Percentiles rank a stretch among this genome's conserved stretches.
phyloP scores from a whole-genome alignment of 257 asterid genomes.

The Fraxinus pennsylvanica region DNA sequence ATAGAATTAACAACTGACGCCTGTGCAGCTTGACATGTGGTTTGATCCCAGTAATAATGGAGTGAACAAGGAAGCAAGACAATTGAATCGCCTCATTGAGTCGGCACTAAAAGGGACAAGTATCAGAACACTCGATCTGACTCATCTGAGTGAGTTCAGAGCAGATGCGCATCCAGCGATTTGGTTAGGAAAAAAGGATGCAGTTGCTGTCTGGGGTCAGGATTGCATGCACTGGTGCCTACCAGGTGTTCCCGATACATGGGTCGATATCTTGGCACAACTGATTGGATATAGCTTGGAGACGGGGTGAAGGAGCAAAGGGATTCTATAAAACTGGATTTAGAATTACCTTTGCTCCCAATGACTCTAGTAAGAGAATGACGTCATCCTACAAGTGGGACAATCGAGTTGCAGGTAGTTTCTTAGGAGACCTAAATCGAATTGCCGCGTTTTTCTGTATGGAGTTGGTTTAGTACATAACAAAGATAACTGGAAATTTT shows the following conservation, averaged over 20 bases:
- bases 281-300: slow-evolving; percentile 53
- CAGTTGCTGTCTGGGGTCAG: slow-evolving; percentile 92
- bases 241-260: slow-evolving; percentile 94
- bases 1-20: slow-evolving; percentile 27
- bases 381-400: background rate
- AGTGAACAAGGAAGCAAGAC: slow-evolving; percentile 86
- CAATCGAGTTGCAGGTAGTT: background rate
- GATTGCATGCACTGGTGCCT: slow-evolving; percentile 99
- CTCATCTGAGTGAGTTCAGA: slow-evolving; percentile 80
- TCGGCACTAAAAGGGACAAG: slow-evolving; percentile 53
- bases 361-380: background rate
- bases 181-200: slow-evolving; percentile 93
- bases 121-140: slow-evolving; percentile 60
- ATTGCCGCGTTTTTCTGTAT: background rate
- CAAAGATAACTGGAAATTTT: background rate
- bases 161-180: slow-evolving; percentile 95
- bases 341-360: background rate
- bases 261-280: slow-evolving; percentile 85
- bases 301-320: slow-evolving; percentile 22
- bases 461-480: background rate
- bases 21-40: slow-evolving; percentile 82
- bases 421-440: background rate
- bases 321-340: background rate
- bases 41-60: slow-evolving; percentile 78
- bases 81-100: slow-evolving; percentile 57